These are phyloP conservation scores for Parietichytrium sp. DNA, from an alignment of 108 stramenopile genomes.

Conservation along the genomic window DNA sequence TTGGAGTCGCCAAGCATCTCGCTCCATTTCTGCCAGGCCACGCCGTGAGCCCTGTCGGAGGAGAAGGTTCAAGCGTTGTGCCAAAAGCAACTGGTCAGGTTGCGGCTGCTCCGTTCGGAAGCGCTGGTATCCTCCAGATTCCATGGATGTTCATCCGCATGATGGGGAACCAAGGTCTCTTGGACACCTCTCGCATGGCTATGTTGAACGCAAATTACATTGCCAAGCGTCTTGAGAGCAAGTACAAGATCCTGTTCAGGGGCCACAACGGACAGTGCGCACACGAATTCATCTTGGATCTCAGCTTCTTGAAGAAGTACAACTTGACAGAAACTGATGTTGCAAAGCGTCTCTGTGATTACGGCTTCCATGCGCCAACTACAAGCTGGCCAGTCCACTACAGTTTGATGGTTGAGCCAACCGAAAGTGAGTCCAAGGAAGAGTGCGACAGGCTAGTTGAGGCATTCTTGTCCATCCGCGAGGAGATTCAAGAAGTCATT, in stretches of 20 bases:
- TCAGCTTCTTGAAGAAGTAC: conserved; percentile 85
- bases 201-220: conserved; percentile 99
- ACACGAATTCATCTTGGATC: conserved; percentile 97
- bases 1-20: conserved; percentile 89
- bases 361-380: conserved; percentile 97
- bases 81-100: conserved; percentile 75
- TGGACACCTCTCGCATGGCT: conserved; percentile 80
- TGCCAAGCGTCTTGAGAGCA: conserved; percentile 84
- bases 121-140: conserved; percentile 95
- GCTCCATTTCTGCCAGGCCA: conserved; percentile 97
- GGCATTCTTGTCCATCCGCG: conserved; percentile 92
- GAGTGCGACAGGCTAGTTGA: conserved; percentile 95
- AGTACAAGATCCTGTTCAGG: conserved; percentile 81
- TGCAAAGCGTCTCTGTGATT: conserved; percentile 93
- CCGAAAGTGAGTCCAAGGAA: conserved; percentile 92
- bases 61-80: conserved; percentile 49
- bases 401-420: conserved; percentile 98
- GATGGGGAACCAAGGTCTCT: conserved; percentile 86
- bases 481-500: conserved; percentile 93
- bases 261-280: conserved; percentile 97
- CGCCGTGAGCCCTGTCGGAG: conserved; percentile 56
- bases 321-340: conserved; percentile 95
- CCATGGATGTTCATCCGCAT: conserved; percentile 99
- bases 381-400: conserved; percentile 99
- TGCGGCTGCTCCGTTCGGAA: conserved; percentile 95